A percentile compares a stretch with the other conserved stretches of the same genome.
Conservation (phyloP, 1,284 basidiomycete species). For the Ceratobasidium sp. region DNA sequence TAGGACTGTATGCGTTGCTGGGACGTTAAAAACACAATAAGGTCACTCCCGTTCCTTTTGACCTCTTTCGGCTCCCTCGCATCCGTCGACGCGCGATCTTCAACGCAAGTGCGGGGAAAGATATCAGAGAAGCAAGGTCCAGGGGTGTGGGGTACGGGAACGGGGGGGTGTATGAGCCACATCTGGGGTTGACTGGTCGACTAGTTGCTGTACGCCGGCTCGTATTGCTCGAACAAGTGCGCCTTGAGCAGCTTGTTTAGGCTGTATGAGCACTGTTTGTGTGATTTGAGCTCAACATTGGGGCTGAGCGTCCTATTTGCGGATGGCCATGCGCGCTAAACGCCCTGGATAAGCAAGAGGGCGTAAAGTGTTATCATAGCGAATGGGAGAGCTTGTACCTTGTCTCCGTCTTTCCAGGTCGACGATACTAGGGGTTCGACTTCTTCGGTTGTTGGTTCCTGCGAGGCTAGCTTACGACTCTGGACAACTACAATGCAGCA, state of each 20-base stretch:
- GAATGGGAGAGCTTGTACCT: slow-evolving; percentile 2
- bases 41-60: slow-evolving; percentile 14
- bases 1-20: no score
- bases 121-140: neutral
- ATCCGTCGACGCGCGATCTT: slow-evolving; percentile 23
- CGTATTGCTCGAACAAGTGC: slow-evolving; percentile 27
- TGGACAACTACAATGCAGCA: neutral
- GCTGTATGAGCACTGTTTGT: slow-evolving; percentile 17
- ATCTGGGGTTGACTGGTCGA: neutral
- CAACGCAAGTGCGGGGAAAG: neutral
- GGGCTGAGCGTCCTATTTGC: slow-evolving; percentile 28
- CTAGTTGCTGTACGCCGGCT: slow-evolving; percentile 16
- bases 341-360: no score
- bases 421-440: neutral
- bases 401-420: slow-evolving; percentile 36
- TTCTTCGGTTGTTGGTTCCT: neutral
- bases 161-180: slow-evolving; percentile 36
- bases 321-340: slow-evolving; percentile 25
- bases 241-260: slow-evolving; percentile 26
- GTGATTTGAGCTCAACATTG: slow-evolving; percentile 18
- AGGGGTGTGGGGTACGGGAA: no score
- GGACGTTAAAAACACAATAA: no score
- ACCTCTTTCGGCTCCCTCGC: slow-evolving; percentile 24
- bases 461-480: neutral
- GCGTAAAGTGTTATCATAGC: neutral